Evolutionary conservation across 441 rosid genomes (phyloP).

Genomic region (Dalechampia spathulata): DNA sequence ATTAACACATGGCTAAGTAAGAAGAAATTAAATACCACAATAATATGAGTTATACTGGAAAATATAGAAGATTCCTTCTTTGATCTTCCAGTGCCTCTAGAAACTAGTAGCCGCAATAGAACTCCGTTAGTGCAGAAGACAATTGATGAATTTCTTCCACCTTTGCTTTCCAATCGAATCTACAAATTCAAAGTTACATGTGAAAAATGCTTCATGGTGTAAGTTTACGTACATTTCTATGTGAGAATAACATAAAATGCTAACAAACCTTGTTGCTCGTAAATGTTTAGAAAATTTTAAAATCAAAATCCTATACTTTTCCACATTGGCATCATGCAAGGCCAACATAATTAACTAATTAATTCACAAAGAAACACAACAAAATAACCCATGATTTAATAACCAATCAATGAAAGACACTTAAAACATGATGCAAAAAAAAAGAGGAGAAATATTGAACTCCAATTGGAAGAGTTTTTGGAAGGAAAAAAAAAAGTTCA

Average conservation of each 20-base stretch:
- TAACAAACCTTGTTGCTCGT: too few relatives aligned
- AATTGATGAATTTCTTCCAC: slow-evolving; percentile 81
- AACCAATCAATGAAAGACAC: background rate
- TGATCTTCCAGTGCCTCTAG: slow-evolving; percentile 35
- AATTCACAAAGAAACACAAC: background rate
- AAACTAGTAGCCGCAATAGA: slow-evolving; percentile 73
- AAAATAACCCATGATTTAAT: background rate
- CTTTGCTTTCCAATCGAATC: slow-evolving; percentile 92
- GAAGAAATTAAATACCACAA: slow-evolving; percentile 56
- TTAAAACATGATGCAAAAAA: slow-evolving; percentile 3
- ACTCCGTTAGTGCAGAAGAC: slow-evolving; percentile 98
- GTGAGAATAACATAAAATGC: too few relatives aligned
- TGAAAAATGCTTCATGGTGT: background rate
- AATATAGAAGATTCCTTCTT: slow-evolving; percentile 30
- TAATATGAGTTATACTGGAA: slow-evolving; percentile 79
- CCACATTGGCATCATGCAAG: too few relatives aligned
- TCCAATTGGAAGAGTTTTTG: background rate
- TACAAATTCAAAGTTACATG: slow-evolving; percentile 15
- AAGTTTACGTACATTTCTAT: too few relatives aligned
- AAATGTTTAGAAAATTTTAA: too few relatives aligned
- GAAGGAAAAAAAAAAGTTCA: background rate
- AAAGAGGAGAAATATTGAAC: background rate
- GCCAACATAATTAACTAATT: background rate
- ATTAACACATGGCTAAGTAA: background rate
- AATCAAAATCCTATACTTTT: too few relatives aligned